These are phyloP conservation scores for Novymonas esmeraldas DNA, from an alignment of 208 protist species.

Conservation along the genomic window DNA sequence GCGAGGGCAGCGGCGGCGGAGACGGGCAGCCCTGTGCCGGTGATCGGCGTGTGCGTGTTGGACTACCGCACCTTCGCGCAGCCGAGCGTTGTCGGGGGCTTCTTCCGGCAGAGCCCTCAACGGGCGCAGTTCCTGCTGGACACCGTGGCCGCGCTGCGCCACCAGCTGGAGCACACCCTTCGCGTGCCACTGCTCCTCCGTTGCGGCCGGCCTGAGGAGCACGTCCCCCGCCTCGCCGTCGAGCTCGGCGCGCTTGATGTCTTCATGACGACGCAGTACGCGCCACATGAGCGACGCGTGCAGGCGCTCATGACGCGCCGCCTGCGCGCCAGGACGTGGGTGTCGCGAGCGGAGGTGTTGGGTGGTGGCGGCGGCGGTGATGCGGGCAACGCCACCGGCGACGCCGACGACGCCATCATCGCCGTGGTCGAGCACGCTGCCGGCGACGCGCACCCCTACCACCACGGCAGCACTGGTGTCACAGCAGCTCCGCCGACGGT, in stretches of 20 bases:
- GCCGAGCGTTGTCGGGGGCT: slow-evolving; percentile 78
- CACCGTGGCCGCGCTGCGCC: slow-evolving; percentile 66
- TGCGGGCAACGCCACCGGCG: neutral
- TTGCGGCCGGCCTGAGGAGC: slow-evolving; percentile 81
- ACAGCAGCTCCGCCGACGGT: slow-evolving; percentile 15
- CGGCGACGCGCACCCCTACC: slow-evolving; percentile 17
- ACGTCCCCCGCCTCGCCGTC: slow-evolving; percentile 75
- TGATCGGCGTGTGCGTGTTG: slow-evolving; percentile 76
- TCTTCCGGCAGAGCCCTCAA: slow-evolving; percentile 82
- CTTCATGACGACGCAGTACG: slow-evolving; percentile 89
- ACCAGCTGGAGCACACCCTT: slow-evolving; percentile 51
- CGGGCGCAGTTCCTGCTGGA: slow-evolving; percentile 81
- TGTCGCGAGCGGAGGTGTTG: slow-evolving; percentile 25
- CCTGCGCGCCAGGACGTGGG: slow-evolving; percentile 46
- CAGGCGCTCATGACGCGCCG: slow-evolving; percentile 55
- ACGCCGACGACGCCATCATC: slow-evolving; percentile 25
- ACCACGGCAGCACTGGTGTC: slow-evolving; percentile 18
- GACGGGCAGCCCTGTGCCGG: slow-evolving; percentile 31
- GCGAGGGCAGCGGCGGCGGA: slow-evolving; percentile 37
- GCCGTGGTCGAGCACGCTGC: slow-evolving; percentile 34
- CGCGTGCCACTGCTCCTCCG: slow-evolving; percentile 81
- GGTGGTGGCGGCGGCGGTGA: neutral
- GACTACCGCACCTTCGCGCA: slow-evolving; percentile 90
- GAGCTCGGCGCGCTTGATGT: slow-evolving; percentile 79
- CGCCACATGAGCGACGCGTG: slow-evolving; percentile 78